A percentile compares a stretch with the other conserved stretches of the same genome.
These are phyloP conservation scores for Pisolithus thermaeus DNA, from an alignment of 1,284 basidiomycete species.

Conservation along the genomic window DNA sequence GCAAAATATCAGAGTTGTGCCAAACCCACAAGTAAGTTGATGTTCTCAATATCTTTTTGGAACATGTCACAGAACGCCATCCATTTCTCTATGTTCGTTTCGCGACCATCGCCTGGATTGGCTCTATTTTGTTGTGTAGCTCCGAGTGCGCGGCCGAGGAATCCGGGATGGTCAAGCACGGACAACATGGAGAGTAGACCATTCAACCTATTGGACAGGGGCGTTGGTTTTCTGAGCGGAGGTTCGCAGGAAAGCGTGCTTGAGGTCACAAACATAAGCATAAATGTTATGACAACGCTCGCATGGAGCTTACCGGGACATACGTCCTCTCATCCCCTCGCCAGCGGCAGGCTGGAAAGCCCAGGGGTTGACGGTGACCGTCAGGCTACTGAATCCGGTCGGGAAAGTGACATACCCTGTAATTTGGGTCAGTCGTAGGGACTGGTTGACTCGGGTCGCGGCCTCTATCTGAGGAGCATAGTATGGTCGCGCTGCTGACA, in stretches of 20 bases:
- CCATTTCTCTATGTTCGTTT: not conserved
- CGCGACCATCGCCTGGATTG: no score
- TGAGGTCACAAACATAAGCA: not conserved
- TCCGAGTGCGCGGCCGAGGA: not conserved
- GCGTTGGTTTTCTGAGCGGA: not conserved
- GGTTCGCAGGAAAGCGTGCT: not conserved
- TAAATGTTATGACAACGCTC: not conserved
- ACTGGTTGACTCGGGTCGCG: no score
- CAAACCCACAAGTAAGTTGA: not conserved
- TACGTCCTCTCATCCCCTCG: no score
- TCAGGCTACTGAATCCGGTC: no score
- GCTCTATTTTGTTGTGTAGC: not conserved
- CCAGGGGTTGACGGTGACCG: no score
- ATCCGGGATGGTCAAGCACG: not conserved
- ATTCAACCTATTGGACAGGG: not conserved
- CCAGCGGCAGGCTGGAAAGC: no score
- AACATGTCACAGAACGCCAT: not conserved
- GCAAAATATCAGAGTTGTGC: not conserved
- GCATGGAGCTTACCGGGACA: no score
- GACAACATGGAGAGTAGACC: not conserved
- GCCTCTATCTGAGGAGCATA: no score
- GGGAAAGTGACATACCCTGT: no score
- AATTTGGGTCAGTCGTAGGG: no score
- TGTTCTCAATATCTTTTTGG: not conserved
- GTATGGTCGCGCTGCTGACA: no score